Evolutionary conservation across 1,284 basidiomycete species (phyloP), one percentile per base, ranked within the genome.

Genomic region (Coniferiporia sulphurascens): DNA sequence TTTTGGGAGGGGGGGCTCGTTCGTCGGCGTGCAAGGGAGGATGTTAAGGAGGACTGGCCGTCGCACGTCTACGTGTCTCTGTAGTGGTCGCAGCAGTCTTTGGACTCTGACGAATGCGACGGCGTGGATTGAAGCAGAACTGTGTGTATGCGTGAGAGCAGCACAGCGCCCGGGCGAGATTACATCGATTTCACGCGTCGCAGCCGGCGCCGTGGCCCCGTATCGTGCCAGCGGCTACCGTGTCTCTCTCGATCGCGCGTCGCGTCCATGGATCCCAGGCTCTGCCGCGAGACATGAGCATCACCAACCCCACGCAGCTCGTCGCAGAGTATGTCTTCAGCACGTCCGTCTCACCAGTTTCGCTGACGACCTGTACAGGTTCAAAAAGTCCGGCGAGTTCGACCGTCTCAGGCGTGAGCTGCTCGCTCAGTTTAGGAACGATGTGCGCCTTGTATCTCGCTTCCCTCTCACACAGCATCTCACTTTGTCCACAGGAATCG

Each of bases 331-430:
- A 65, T 67, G 76, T 64, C 66, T 56, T 22, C 21, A 10, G 41
- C 35, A 35, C 27, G 48, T 38, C 5, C 45, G 22, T 19, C n/a
- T 38, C 27, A 45, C 38, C 45, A 53, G 27, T 19, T 34, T 43
- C 41, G 8, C 10, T 43, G 7, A 43, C 27, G 8, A 3, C 41
- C 8, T 12, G 3, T 38, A 5, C 67, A 90, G 87, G 65, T 90
- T 89, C 76, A 89, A 90, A 70, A 86, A 85, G 66, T 87, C 86
- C 6, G 89, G 88, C 32, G 86, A 90, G 72, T 90, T 89, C 65
- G 87, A 90, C 65, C 81, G 85, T 43, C 70, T 90, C 61, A 78
- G 88, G 52, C 80, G 81, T 49, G 83, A 89, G 67, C 73, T 91
- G 19, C 70, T 90, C 56, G 66, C 76, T 8, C 76, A 85, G 66